Evolutionary conservation across 495 filamentous ascomycete species (phyloP).

Genomic region (Symbiotaphrina buchneri): DNA sequence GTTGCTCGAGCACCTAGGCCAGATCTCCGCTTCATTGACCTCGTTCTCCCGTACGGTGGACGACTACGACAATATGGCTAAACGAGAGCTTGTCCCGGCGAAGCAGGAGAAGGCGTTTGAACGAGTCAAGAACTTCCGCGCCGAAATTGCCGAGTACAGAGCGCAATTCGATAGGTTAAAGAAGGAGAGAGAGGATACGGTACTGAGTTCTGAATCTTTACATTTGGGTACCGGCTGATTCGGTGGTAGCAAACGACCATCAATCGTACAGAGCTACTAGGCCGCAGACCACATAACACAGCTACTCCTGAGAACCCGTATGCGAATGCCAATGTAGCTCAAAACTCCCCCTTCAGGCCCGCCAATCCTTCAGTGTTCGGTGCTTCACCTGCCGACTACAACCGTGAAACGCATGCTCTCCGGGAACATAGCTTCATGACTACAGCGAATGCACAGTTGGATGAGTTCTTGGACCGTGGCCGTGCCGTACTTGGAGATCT

Average conservation of each 20-base stretch:
- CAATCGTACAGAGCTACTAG: constrained; percentile 67
- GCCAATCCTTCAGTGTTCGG: constrained; percentile 17
- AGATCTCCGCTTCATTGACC: constrained; percentile 69
- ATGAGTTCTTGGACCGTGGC: constrained; percentile 84
- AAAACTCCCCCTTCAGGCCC: constrained; percentile 7
- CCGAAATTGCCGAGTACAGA: constrained; percentile 59
- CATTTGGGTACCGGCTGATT: not conserved
- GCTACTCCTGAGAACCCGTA: constrained; percentile 94
- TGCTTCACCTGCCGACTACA: constrained; percentile 30
- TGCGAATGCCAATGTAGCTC: constrained; percentile 22
- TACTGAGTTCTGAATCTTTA: constrained; percentile 12
- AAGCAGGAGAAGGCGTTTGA: constrained; percentile 85
- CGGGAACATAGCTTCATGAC: constrained; percentile 75
- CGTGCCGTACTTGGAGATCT: constrained; percentile 77
- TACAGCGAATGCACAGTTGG: constrained; percentile 56
- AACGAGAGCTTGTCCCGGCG: constrained; percentile 62
- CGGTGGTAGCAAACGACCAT: constrained; percentile 30
- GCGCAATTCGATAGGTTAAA: constrained; percentile 57
- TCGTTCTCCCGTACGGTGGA: constrained; percentile 81
- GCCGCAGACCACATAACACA: constrained; percentile 67
- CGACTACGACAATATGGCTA: constrained; percentile 70
- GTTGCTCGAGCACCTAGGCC: too few relatives aligned
- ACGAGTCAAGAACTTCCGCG: constrained; percentile 64
- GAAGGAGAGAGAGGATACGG: constrained; percentile 46
- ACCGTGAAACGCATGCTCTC: constrained; percentile 62